Percentiles rank a stretch among this genome's conserved stretches.
Evolutionary conservation across 345 rosid species (phyloP).

Genomic region (Citrus sinensis): DVS_A1.0 CM039167.1:17748501-17749000

Average conservation of each 20-base stretch:
- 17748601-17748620: neutral
- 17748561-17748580: neutral
- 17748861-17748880: neutral
- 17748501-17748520: too few relatives aligned
- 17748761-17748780: neutral
- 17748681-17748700: neutral
- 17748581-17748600: neutral
- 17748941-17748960: constrained; percentile 7
- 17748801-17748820: neutral
- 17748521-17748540: too few relatives aligned
- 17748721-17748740: neutral
- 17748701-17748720: neutral
- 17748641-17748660: too few relatives aligned
- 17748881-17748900: neutral
- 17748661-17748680: neutral
- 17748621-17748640: neutral
- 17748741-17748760: neutral
- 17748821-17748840: constrained; percentile 9
- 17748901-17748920: constrained; percentile 16
- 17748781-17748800: neutral
- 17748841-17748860: neutral
- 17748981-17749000: constrained; percentile 12
- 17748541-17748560: too few relatives aligned
- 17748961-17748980: neutral
- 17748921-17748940: constrained; percentile 4